Percentiles rank a stretch among this genome's conserved stretches.
phyloP scores from a whole-genome alignment of 352 stramenopile genomes.

The Phytophthora uliginosa region DNA sequence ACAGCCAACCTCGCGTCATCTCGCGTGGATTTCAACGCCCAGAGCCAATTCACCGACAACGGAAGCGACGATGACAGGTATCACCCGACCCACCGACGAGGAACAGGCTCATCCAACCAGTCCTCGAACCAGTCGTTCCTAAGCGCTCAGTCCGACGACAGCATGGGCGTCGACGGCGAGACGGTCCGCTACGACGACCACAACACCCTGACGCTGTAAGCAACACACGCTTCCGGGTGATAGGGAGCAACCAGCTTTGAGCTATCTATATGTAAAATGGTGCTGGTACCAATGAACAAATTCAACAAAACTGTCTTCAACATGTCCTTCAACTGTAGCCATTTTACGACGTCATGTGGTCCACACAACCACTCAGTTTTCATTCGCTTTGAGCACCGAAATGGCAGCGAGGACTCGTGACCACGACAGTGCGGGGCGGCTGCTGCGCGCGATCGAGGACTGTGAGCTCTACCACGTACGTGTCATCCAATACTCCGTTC shows the following conservation, averaged over 20 bases:
- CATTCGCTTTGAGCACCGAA: not conserved
- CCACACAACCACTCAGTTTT: conserved; percentile 4
- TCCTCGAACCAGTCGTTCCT: conserved; percentile 70
- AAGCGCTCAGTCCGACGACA: conserved; percentile 73
- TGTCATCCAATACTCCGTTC: not conserved
- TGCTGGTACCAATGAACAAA: conserved; percentile 29
- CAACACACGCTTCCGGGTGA: conserved; percentile 16
- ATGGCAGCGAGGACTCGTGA: conserved; percentile 21
- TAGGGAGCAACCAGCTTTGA: conserved; percentile 34
- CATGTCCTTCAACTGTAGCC: conserved; percentile 19
- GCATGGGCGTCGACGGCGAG: conserved; percentile 63
- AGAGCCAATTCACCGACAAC: conserved; percentile 41
- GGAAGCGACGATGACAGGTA: conserved; percentile 42
- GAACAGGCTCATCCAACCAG: conserved; percentile 52
- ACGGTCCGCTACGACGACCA: conserved; percentile 28
- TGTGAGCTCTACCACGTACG: conserved; percentile 58
- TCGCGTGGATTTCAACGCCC: conserved; percentile 37
- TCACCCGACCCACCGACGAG: conserved; percentile 31
- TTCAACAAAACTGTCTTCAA: not conserved
- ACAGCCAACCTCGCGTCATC: conserved; percentile 31
- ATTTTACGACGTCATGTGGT: not conserved
- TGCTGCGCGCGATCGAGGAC: conserved; percentile 53
- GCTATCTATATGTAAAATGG: conserved; percentile 38
- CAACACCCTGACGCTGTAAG: conserved; percentile 40
- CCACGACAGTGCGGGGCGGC: conserved; percentile 41